phyloP scores from a whole-genome alignment of 495 filamentous ascomycete species.

The Aspergillus leporis region DNA sequence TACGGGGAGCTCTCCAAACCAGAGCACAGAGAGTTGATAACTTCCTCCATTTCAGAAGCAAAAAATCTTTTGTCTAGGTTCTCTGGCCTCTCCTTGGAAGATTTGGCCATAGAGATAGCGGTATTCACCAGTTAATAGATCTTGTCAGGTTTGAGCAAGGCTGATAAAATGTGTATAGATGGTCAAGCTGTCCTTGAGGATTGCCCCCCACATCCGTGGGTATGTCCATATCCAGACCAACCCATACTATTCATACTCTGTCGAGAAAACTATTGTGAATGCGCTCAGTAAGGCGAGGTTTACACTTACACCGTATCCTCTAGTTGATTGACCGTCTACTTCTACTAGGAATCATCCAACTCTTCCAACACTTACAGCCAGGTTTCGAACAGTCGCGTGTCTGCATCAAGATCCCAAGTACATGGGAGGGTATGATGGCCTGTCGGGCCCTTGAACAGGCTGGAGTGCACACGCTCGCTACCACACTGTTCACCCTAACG shows the following conservation, averaged over 20 bases:
- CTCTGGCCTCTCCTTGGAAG: slow-evolving; percentile 37
- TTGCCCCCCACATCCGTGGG: slow-evolving; percentile 53
- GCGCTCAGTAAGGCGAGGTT: slow-evolving; percentile 47
- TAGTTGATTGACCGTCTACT: background rate
- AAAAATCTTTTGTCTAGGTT: slow-evolving; percentile 34
- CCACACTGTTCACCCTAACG: slow-evolving; percentile 59
- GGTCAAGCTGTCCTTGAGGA: slow-evolving; percentile 53
- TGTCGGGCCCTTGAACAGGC: slow-evolving; percentile 55
- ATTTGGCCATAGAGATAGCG: slow-evolving; percentile 59
- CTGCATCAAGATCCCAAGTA: slow-evolving; percentile 64
- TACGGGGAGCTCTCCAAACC: slow-evolving; percentile 57
- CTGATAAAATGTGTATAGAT: slow-evolving; percentile 32
- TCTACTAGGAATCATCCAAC: slow-evolving; percentile 45
- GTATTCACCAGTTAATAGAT: slow-evolving; percentile 22
- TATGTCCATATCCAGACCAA: slow-evolving; percentile 63
- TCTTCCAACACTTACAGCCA: slow-evolving; percentile 51
- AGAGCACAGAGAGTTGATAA: slow-evolving; percentile 44
- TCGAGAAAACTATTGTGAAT: slow-evolving; percentile 53
- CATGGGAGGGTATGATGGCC: slow-evolving; percentile 64
- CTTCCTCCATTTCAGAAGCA: slow-evolving; percentile 45
- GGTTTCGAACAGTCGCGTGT: slow-evolving; percentile 50
- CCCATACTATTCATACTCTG: slow-evolving; percentile 55
- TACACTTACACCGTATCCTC: background rate
- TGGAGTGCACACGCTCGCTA: slow-evolving; percentile 58
- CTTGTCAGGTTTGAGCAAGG: background rate